A percentile compares a stretch with the other conserved stretches of the same genome.
phyloP scores from a whole-genome alignment of 2,329 filamentous ascomycete genomes.

The Mycosphaerella sp. region DNA sequence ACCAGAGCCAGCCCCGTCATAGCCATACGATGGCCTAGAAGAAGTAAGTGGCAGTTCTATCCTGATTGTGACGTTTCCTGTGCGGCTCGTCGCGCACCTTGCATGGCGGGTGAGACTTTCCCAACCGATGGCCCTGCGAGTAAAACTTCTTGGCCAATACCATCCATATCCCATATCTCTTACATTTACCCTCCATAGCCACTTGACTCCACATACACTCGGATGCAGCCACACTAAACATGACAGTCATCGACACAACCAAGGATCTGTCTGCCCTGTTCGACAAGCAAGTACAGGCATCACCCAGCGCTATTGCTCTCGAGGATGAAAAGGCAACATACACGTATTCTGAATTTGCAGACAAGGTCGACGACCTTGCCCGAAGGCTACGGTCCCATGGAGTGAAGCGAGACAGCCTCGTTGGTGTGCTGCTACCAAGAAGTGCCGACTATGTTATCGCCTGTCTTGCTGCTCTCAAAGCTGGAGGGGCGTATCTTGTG shows the following conservation, averaged over 20 bases:
- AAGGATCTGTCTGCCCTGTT: constrained; percentile 72
- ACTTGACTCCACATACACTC: background rate
- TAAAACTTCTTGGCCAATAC: background rate
- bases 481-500: constrained; percentile 73
- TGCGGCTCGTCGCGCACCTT: background rate
- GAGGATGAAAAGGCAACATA: constrained; percentile 63
- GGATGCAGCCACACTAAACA: constrained; percentile 32
- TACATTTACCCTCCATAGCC: background rate
- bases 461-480: constrained; percentile 68
- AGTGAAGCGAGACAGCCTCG: constrained; percentile 65
- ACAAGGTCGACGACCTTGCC: constrained; percentile 59
- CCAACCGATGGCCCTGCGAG: constrained; percentile 3
- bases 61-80: constrained; percentile 5
- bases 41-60: constrained; percentile 5
- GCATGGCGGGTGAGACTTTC: background rate
- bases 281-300: constrained; percentile 58
- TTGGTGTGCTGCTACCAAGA: constrained; percentile 68
- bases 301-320: constrained; percentile 63
- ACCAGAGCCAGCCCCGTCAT: background rate
- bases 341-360: constrained; percentile 67
- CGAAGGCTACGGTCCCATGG: constrained; percentile 59
- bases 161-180: no score
- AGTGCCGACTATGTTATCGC: constrained; percentile 75
- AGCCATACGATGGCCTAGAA: constrained; percentile 4
- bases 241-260: constrained; percentile 62